A percentile compares a stretch with the other conserved stretches of the same genome.
These are phyloP conservation scores for Glycyrrhiza uralensis DNA, from an alignment of 306 rosid genomes.

Conservation along the genomic window DNA sequence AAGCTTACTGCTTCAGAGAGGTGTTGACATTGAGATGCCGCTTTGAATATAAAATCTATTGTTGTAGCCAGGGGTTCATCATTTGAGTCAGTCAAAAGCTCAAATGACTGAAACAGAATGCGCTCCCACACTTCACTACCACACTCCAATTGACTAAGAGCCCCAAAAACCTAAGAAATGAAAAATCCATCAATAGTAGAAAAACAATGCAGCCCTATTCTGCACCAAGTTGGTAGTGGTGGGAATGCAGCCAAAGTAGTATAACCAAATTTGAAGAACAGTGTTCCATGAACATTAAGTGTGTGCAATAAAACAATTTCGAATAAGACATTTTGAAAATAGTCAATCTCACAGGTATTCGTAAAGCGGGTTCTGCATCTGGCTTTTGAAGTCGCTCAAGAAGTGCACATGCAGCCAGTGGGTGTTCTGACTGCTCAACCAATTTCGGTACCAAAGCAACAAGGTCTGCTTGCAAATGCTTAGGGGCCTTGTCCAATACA, in stretches of 20 bases:
- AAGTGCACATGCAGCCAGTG: constrained; percentile 90
- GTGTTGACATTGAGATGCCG: constrained; percentile 97
- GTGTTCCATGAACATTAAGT: neutral
- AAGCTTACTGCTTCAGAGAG: constrained; percentile 92
- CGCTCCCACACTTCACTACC: constrained; percentile 96
- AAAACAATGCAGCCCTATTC: constrained; percentile 12
- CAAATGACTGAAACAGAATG: constrained; percentile 71
- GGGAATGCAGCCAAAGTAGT: neutral
- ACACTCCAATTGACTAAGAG: constrained; percentile 91
- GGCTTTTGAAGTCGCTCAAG: constrained; percentile 87
- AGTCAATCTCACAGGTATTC: constrained; percentile 71
- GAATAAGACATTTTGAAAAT: constrained; percentile 19
- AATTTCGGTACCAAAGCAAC: constrained; percentile 89
- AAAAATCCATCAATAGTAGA: constrained; percentile 25
- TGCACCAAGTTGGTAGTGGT: neutral
- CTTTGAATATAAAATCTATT: constrained; percentile 88
- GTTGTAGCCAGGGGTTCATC: constrained; percentile 80
- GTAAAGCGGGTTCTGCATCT: constrained; percentile 84
- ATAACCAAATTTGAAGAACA: neutral
- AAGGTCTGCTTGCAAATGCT: constrained; percentile 87
- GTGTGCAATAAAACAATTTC: constrained; percentile 2
- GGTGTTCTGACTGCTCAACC: constrained; percentile 96
- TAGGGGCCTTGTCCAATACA: constrained; percentile 96
- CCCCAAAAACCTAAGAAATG: constrained; percentile 72
- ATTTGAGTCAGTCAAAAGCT: constrained; percentile 80